Evolutionary conservation across 768 basidiomycete species (phyloP), one percentile per base, ranked within the genome.

Genomic region (Krasilnikovozyma curviuscula): DNA sequence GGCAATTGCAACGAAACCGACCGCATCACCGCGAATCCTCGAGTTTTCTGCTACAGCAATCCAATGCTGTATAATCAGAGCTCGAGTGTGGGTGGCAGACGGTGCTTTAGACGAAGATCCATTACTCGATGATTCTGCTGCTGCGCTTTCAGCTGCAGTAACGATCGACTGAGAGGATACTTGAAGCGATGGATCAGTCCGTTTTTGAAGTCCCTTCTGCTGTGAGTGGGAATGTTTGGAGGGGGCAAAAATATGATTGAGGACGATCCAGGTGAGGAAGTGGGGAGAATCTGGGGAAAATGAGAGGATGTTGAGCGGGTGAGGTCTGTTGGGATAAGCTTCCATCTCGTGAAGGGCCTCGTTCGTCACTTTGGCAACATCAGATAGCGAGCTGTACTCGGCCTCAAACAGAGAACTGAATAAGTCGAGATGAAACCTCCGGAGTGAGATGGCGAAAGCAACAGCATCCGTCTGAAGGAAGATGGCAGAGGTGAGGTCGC

Each of bases 241-340:
- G 0, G 71, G 69, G 23, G 73, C 75, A 12, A 84, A 69, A 12
- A 83, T 72, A 59, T 83, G 81, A 37, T 77, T 61, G 2, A 86
- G 62, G 6, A 85, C 64, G 4, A 81, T 62, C 56, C 73, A 77
- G 13, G 83, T 85, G 34, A 85, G 66, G 82, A 83, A 86, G 59
- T 86, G 79, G 2, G 81, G 80, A 35, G 68, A 69, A 5, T 75
- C 75, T 25, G 45, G 45, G 0, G 45, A 46, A 29, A 46, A 46
- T 27, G 45, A 46, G 35, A 46, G 40, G 25, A 21, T 29, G 12
- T 34, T 28, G 8, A 46, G 34, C 1, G 45, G 34, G 14, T 23
- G 45, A 16, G 45, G 45, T n/a, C n/a, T n/a, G n/a, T n/a, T n/a
- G n/a, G n/a, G n/a, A n/a, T n/a, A n/a, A 29, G 34, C 9, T 18